phyloP scores from a whole-genome alignment of 768 basidiomycete genomes.

The Clitopilus hobsonii region DNA sequence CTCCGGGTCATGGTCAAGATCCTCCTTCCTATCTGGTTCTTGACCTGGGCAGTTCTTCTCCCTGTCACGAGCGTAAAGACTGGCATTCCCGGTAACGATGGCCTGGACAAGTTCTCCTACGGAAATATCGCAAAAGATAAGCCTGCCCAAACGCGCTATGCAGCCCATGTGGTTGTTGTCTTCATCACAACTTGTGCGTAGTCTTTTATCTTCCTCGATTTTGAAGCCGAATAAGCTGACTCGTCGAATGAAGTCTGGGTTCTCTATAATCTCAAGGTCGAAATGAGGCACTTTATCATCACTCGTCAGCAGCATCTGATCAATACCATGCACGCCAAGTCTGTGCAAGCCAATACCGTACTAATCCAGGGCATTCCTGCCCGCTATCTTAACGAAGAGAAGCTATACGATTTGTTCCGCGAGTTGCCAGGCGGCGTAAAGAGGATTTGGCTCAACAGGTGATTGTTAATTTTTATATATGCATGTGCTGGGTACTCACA shows the following conservation, averaged over 20 bases:
- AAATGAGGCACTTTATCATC: conserved; percentile 77
- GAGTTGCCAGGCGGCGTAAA: conserved; percentile 87
- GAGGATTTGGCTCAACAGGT: conserved; percentile 90
- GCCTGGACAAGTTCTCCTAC: conserved; percentile 71
- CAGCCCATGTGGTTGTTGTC: conserved; percentile 73
- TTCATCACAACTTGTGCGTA: conserved; percentile 75
- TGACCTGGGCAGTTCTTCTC: conserved; percentile 84
- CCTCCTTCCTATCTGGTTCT: conserved; percentile 85
- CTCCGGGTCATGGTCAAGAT: conserved; percentile 79
- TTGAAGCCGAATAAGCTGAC: background rate
- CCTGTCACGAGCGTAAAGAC: conserved; percentile 66
- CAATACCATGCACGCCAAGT: conserved; percentile 62
- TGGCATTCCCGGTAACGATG: conserved; percentile 34
- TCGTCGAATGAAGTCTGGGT: conserved; percentile 65
- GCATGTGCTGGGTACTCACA: background rate
- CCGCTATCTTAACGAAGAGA: conserved; percentile 67
- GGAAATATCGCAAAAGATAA: conserved; percentile 63
- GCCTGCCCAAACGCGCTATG: conserved; percentile 47
- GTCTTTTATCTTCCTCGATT: background rate
- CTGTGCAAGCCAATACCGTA: conserved; percentile 86
- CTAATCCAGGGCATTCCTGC: conserved; percentile 87
- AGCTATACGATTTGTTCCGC: conserved; percentile 66
- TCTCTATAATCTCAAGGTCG: conserved; percentile 71
- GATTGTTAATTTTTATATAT: conserved; percentile 11
- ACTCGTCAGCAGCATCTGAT: conserved; percentile 83